Evolutionary conservation across 345 rosid genomes (phyloP).

Genomic region (Syzygium aqueum): DNA sequence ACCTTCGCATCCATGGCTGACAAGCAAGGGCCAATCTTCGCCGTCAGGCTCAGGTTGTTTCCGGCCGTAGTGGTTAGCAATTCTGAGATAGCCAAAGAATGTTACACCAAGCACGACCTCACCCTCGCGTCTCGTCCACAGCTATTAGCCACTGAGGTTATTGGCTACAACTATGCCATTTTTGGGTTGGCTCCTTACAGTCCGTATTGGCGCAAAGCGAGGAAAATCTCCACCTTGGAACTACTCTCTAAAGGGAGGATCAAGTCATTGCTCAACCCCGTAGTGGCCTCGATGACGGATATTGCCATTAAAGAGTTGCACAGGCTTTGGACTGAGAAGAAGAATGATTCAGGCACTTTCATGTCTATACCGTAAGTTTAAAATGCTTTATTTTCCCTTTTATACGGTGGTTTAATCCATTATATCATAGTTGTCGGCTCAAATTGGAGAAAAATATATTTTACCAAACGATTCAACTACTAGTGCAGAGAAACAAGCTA

Average conservation of each 20-base stretch:
- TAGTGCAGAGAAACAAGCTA: not conserved
- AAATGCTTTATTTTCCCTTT: not conserved
- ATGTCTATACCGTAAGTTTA: not conserved
- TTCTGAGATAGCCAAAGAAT: constrained; percentile 14
- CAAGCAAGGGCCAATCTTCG: constrained; percentile 27
- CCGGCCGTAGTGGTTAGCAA: constrained; percentile 18
- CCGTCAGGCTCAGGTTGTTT: constrained; percentile 19
- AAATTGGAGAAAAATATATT: not conserved
- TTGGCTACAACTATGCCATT: constrained; percentile 18
- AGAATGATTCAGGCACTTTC: not conserved
- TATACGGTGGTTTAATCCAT: not conserved
- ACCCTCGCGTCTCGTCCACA: constrained; percentile 19
- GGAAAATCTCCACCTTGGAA: constrained; percentile 13
- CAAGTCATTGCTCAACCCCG: not conserved
- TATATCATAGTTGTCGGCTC: not conserved
- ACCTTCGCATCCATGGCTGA: constrained; percentile 21
- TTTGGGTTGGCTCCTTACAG: constrained; percentile 12
- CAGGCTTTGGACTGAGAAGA: not conserved
- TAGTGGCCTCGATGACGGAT: not conserved
- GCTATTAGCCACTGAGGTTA: not conserved
- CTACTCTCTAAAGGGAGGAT: constrained; percentile 14
- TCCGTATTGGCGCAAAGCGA: constrained; percentile 23
- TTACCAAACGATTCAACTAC: not conserved
- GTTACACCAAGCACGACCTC: constrained; percentile 18
- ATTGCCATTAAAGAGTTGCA: not conserved